Evolutionary conservation across 2,329 filamentous ascomycete genomes (phyloP).

Genomic region (Ceratocystis huliohia): DNA sequence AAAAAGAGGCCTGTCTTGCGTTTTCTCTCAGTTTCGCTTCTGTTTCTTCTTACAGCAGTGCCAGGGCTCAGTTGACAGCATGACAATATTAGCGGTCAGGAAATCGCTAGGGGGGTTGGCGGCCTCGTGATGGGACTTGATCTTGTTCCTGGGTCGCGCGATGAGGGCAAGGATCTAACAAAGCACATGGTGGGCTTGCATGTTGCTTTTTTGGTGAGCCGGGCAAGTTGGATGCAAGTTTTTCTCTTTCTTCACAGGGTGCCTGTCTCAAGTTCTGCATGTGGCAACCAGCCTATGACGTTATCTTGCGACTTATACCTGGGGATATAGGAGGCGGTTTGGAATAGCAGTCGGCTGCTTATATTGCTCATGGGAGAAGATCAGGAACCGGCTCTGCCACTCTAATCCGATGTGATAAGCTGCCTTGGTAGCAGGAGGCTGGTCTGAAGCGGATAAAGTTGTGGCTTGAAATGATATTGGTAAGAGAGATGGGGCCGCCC

Average conservation of each 20-base stretch:
- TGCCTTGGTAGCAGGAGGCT: too few relatives aligned
- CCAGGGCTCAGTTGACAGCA: not conserved
- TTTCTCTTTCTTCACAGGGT: not conserved
- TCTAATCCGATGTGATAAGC: too few relatives aligned
- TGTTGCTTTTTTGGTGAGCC: not conserved
- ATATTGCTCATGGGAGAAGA: not conserved
- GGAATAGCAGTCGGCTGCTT: not conserved
- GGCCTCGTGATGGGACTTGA: constrained; percentile 3
- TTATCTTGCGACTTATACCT: not conserved
- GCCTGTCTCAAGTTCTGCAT: not conserved
- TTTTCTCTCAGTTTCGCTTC: not conserved
- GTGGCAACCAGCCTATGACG: not conserved
- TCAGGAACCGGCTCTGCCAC: not conserved
- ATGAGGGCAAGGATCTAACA: not conserved
- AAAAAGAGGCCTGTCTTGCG: not conserved
- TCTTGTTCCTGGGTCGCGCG: not conserved
- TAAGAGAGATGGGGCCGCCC: too few relatives aligned
- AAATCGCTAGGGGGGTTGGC: not conserved
- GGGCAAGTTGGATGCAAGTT: not conserved
- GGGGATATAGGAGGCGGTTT: not conserved
- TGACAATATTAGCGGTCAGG: constrained; percentile 4
- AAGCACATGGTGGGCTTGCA: not conserved
- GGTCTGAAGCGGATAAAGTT: too few relatives aligned
- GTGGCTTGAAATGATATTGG: too few relatives aligned
- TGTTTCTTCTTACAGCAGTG: not conserved